Evolutionary conservation across 441 rosid genomes (phyloP).

Genomic region (Metrosideros polymorpha): DNA sequence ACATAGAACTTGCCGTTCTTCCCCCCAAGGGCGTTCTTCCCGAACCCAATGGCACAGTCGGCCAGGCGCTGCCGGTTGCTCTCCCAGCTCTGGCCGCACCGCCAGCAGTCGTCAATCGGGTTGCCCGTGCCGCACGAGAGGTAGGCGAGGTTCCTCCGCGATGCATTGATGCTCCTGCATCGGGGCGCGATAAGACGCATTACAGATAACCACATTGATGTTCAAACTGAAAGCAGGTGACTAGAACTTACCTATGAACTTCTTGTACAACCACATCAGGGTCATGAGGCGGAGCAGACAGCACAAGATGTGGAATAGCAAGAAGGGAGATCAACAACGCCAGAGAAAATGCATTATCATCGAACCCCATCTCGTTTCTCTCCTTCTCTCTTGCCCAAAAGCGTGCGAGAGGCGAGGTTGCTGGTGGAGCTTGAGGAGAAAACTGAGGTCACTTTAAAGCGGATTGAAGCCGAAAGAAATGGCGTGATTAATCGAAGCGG

Average conservation of each 20-base stretch:
- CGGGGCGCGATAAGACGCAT: background rate
- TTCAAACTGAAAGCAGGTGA: background rate
- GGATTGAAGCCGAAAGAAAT: background rate
- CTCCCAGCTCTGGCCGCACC: constrained; percentile 12
- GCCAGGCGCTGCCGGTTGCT: constrained; percentile 8
- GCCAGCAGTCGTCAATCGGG: constrained; percentile 13
- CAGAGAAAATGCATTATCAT: background rate
- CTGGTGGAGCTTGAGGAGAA: background rate
- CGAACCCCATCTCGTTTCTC: background rate
- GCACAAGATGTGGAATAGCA: background rate
- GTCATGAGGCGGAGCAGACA: background rate
- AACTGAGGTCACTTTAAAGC: background rate
- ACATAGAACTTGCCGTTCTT: constrained; percentile 2
- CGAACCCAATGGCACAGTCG: constrained; percentile 6
- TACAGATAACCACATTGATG: background rate
- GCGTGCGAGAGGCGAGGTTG: background rate
- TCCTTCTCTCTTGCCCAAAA: background rate
- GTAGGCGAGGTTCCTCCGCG: constrained; percentile 10
- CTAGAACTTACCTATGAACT: background rate
- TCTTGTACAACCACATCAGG: constrained; percentile 1
- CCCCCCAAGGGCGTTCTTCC: constrained; percentile 6
- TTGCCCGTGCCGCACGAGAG: constrained; percentile 8
- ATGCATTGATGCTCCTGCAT: constrained; percentile 7
- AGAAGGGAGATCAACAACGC: background rate
- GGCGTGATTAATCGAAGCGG: constrained; percentile 7